phyloP scores from a whole-genome alignment of 768 basidiomycete species.

The Russula olivacea region DNA sequence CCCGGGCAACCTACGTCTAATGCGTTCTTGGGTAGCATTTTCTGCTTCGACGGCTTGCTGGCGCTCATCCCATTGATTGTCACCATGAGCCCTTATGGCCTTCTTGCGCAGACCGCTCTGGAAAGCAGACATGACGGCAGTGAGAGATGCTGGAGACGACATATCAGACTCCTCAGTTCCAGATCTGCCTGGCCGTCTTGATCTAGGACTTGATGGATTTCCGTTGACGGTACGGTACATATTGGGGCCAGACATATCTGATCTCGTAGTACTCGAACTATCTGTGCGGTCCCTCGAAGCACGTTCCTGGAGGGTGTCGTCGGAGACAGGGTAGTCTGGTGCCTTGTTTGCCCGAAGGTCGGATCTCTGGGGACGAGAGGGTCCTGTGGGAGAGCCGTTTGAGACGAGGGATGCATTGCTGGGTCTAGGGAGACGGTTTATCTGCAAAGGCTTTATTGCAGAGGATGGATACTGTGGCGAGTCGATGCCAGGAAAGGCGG shows the following conservation, averaged over 20 bases:
- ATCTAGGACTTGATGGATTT: conserved; percentile 16
- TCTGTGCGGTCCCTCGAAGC: conserved; percentile 20
- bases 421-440: conserved; percentile 23
- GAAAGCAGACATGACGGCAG: conserved; percentile 63
- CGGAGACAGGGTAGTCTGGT: conserved; percentile 11
- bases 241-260: conserved; percentile 18
- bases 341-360: conserved; percentile 17
- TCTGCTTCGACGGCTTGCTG: conserved; percentile 59
- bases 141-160: conserved; percentile 19
- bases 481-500: conserved; percentile 4
- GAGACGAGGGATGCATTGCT: conserved; percentile 20
- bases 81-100: conserved; percentile 49
- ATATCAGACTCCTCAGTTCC: conserved; percentile 21
- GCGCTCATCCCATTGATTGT: conserved; percentile 53
- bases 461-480: conserved; percentile 6
- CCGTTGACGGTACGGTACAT: conserved; percentile 19
- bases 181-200: conserved; percentile 4
- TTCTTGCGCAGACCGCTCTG: conserved; percentile 54
- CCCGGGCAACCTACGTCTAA: conserved; percentile 61
- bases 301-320: neutral
- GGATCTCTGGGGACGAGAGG: conserved; percentile 25
- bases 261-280: conserved; percentile 23
- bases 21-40: conserved; percentile 59
- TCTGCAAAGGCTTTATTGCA: conserved; percentile 22
- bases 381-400: conserved; percentile 21